These are phyloP conservation scores for Aspergillus cristatus DNA, from an alignment of 495 filamentous ascomycete genomes.

Conservation along the genomic window DNA sequence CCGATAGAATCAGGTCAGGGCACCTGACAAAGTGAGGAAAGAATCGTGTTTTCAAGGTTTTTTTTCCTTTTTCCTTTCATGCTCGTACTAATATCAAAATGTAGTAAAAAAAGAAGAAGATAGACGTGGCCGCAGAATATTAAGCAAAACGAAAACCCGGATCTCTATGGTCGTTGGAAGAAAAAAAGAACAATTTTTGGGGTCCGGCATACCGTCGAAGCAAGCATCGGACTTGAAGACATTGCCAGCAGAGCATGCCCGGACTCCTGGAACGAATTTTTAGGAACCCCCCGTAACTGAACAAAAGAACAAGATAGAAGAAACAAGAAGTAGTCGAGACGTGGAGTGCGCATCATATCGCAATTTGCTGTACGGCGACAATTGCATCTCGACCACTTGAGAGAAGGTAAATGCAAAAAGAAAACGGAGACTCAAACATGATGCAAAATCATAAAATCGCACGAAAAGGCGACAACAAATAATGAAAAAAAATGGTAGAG, in stretches of 20 bases:
- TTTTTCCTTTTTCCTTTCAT: slow-evolving; percentile 12
- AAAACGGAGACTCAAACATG: not conserved
- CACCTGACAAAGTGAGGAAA: too few relatives aligned
- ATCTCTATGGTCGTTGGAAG: slow-evolving; percentile 29
- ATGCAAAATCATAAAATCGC: too few relatives aligned
- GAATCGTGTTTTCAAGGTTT: too few relatives aligned
- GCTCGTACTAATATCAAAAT: slow-evolving; percentile 11
- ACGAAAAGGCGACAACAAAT: too few relatives aligned
- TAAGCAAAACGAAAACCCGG: slow-evolving; percentile 8
- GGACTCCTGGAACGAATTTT: slow-evolving; percentile 33
- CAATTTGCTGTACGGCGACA: slow-evolving; percentile 11
- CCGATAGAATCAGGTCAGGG: too few relatives aligned
- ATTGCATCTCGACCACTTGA: slow-evolving; percentile 12
- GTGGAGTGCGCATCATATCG: slow-evolving; percentile 12
- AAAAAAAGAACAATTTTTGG: slow-evolving; percentile 15
- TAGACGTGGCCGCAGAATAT: slow-evolving; percentile 11
- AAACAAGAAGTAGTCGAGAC: slow-evolving; percentile 8
- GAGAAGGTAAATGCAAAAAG: slow-evolving; percentile 16
- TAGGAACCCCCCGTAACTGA: slow-evolving; percentile 21
- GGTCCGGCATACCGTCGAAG: slow-evolving; percentile 24
- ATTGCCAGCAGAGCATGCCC: slow-evolving; percentile 32
- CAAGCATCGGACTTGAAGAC: slow-evolving; percentile 26
- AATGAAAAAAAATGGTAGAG: slow-evolving; percentile 4
- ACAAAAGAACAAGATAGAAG: slow-evolving; percentile 11
- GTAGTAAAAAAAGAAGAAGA: slow-evolving; percentile 9